Evolutionary conservation across 257 asterid species (phyloP), one percentile per base, ranked within the genome.

Genomic region (Solanum neorickii): DNA sequence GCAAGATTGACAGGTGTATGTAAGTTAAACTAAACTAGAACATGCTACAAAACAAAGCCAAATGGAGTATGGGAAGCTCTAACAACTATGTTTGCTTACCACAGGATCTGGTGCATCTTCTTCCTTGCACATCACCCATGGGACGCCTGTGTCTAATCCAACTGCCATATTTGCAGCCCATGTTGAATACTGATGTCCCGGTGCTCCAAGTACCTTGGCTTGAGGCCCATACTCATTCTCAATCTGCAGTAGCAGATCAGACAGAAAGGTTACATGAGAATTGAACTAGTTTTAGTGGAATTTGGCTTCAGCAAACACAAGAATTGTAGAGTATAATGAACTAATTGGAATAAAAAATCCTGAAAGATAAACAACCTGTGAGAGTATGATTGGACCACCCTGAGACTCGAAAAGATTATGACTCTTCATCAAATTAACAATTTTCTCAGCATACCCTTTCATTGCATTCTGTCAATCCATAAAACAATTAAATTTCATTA

Each of bases 101-200:
- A 97, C 95, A 7, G 98, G 98, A 88, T 95, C 98, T 5, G 99
- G 99, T 44, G 93, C 93, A 89, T 91, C 93, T 39, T 91, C 93
- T 90, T 91, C 92, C 88, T 91, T 91, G 91, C 93, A 91, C 93
- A 91, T 91, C 42, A 91, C 91, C 93, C 93, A 91, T 7, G 93
- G 93, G 87, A 91, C 92, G 18, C 93, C 93, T 16, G 93, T 91
- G 74, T 88, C 88, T 88, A 74, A 42, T 69, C 82, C 90, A 39
- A 91, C 92, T 9, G 93, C 93, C 93, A 91, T 89, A 33, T 91
- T 90, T 74, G 93, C 93, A 18, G 93, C 92, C 93, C 93, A 91
- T 33, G 66, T 86, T 76, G 91, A 76, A 47, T 91, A 91, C 23
- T 87, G 73, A 78, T 89, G 78, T 65, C 90, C 93, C 35, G 90